Conservation (phyloP, 2,329 filamentous ascomycete genomes). For the Aureobasidium sp. region DNA sequence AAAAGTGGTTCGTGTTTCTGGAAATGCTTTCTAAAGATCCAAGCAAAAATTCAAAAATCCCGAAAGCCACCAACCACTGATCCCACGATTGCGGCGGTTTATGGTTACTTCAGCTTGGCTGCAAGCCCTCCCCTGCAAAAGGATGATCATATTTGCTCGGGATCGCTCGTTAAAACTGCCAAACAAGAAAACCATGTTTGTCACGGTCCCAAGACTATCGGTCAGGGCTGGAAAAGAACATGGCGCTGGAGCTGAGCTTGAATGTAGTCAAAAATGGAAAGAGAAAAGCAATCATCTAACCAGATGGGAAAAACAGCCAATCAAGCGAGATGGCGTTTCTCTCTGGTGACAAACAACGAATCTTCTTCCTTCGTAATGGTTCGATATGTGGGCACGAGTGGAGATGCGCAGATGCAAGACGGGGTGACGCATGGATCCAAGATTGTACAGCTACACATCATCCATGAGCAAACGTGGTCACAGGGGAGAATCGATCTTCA, state of each 20-base stretch:
- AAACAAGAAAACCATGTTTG: not conserved
- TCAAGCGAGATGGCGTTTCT: constrained; percentile 4
- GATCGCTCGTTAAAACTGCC: not conserved
- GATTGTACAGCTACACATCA: not conserved
- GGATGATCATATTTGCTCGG: not conserved
- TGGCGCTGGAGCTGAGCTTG: not conserved
- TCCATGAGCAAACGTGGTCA: not conserved
- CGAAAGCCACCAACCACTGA: not conserved
- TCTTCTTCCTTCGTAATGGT: not conserved
- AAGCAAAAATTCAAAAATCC: not conserved
- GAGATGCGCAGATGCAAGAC: not conserved
- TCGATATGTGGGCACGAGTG: not conserved
- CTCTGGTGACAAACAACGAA: not conserved
- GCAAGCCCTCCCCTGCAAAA: not conserved
- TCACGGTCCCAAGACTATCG: not conserved
- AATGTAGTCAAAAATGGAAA: not conserved
- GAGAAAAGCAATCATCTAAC: not conserved
- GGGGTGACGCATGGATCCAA: not conserved
- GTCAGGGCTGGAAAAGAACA: not conserved
- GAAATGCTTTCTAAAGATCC: not conserved
- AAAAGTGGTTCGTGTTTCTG: not conserved
- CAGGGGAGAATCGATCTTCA: not conserved
- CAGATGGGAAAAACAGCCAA: not conserved
- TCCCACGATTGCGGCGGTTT: not conserved
- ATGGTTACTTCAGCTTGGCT: not conserved